These are phyloP conservation scores for Pythium grandisporangium DNA, from an alignment of 352 stramenopile species.

Conservation along the genomic window DNA sequence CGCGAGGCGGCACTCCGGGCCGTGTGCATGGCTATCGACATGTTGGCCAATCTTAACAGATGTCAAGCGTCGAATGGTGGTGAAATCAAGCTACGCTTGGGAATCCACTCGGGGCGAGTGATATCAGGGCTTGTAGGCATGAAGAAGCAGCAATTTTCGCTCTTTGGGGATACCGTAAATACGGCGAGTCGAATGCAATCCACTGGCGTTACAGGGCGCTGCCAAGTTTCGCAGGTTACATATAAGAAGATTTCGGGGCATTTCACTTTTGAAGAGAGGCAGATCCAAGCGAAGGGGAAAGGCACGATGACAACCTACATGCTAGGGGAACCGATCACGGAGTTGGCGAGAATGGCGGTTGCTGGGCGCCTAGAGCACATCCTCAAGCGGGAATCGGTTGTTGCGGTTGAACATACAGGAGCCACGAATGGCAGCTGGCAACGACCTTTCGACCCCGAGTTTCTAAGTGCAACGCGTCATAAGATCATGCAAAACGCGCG, in stretches of 20 bases:
- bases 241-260: conserved; percentile 73
- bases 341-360: conserved; percentile 45
- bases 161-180: conserved; percentile 93
- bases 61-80: conserved; percentile 71
- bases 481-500: conserved; percentile 37
- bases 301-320: conserved; percentile 80
- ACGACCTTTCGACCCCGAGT: conserved; percentile 44
- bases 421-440: too few species aligned
- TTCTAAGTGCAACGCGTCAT: conserved; percentile 38
- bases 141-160: conserved; percentile 90
- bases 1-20: conserved; percentile 66
- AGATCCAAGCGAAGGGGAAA: conserved; percentile 85
- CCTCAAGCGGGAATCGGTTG: conserved; percentile 55
- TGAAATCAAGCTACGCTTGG: conserved; percentile 85
- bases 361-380: conserved; percentile 57
- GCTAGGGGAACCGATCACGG: conserved; percentile 57
- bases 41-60: conserved; percentile 57
- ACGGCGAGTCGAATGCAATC: conserved; percentile 87
- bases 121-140: conserved; percentile 85
- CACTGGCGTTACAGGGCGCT: conserved; percentile 64
- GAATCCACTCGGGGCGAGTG: conserved; percentile 85
- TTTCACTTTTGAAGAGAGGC: conserved; percentile 69
- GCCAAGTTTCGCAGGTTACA: conserved; percentile 76
- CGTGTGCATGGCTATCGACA: conserved; percentile 72
- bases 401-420: conserved; percentile 35